Evolutionary conservation across 257 asterid species (phyloP).

Genomic region (Lithospermum erythrorhizon): DNA sequence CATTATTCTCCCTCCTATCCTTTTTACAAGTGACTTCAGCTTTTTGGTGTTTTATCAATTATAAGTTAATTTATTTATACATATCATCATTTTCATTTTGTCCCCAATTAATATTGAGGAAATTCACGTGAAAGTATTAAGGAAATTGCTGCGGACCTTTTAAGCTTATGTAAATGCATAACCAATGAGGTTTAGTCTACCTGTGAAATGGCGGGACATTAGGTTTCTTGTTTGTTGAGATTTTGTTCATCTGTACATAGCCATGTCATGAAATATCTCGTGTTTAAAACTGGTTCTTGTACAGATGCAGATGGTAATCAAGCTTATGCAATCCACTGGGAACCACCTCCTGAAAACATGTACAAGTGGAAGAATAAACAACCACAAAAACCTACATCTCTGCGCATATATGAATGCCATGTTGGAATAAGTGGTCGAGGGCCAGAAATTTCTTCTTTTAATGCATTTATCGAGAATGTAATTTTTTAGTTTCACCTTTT

Average conservation of each 20-base stretch:
- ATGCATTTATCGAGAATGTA: slow-evolving; percentile 60
- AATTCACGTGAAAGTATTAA: too few species aligned
- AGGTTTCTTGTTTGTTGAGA: not conserved
- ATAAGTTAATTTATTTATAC: too few species aligned
- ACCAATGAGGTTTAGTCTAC: too few species aligned
- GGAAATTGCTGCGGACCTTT: too few species aligned
- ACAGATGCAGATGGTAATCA: slow-evolving; percentile 69
- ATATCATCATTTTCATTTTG: not conserved
- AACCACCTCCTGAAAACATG: slow-evolving; percentile 77
- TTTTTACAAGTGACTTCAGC: too few species aligned
- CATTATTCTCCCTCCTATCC: too few species aligned
- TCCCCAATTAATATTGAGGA: too few species aligned
- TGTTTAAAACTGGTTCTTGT: slow-evolving; percentile 15
- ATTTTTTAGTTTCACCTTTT: slow-evolving; percentile 9
- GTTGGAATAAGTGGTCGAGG: slow-evolving; percentile 84
- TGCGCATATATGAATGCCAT: slow-evolving; percentile 94
- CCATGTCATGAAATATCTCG: slow-evolving; percentile 1
- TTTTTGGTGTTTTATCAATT: too few species aligned
- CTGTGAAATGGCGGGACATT: too few species aligned
- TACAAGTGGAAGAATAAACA: slow-evolving; percentile 71
- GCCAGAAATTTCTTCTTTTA: slow-evolving; percentile 58
- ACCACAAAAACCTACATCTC: slow-evolving; percentile 67
- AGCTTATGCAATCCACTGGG: slow-evolving; percentile 93
- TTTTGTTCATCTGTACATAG: not conserved
- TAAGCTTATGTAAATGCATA: too few species aligned